These are phyloP conservation scores for Phyllosticta citrichinensis DNA, from an alignment of 2,329 filamentous ascomycete species.

Conservation along the genomic window DNA sequence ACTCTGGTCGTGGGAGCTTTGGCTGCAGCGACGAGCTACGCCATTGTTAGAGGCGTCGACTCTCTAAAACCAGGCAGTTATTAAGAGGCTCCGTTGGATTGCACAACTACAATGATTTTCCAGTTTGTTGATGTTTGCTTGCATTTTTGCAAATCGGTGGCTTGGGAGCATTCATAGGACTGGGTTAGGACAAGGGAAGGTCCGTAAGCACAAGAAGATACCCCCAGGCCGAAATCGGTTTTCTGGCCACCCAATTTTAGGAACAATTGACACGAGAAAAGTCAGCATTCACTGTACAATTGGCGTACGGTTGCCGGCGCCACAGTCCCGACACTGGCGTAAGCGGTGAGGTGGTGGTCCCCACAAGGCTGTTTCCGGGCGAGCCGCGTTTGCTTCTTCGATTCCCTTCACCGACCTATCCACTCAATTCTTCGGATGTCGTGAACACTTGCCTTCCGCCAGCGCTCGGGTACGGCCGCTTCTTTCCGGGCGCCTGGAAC, in stretches of 20 bases:
- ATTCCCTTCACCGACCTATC: not conserved
- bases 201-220: not conserved
- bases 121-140: not conserved
- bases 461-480: not conserved
- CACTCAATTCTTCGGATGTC: not conserved
- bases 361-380: not conserved
- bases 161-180: not conserved
- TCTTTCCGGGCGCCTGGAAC: not conserved
- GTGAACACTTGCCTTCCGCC: not conserved
- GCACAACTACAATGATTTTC: not conserved
- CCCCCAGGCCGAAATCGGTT: not conserved
- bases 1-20: constrained; percentile 7
- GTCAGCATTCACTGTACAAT: not conserved
- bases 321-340: not conserved
- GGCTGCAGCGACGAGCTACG: constrained; percentile 10
- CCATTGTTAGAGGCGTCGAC: constrained; percentile 9
- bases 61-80: constrained; percentile 1
- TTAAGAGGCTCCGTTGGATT: not conserved
- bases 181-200: not conserved
- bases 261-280: not conserved
- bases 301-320: not conserved
- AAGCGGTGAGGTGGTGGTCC: not conserved
- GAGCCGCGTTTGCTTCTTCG: not conserved
- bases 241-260: not conserved
- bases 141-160: not conserved